Percentiles rank a stretch among this genome's conserved stretches.
phyloP scores from a whole-genome alignment of 2,329 filamentous ascomycete genomes.

The Diplodia sapinea region DNA sequence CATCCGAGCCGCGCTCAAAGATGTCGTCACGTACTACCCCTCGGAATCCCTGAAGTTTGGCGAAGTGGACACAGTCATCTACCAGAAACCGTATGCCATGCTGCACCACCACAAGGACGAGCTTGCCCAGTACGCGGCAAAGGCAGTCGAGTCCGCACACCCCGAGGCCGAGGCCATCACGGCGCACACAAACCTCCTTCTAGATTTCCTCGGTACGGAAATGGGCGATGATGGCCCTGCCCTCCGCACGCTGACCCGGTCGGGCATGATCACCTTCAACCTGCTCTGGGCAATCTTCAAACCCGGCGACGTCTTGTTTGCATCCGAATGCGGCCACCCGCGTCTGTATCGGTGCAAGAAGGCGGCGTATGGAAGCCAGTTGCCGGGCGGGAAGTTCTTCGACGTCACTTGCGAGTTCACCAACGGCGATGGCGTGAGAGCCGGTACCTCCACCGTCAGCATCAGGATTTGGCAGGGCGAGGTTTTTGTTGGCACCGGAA shows the following conservation, averaged over 20 bases:
- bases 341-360: conserved; percentile 40
- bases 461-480: conserved; percentile 32
- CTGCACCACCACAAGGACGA: conserved; percentile 56
- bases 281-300: conserved; percentile 36
- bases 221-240: conserved; percentile 34
- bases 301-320: conserved; percentile 40
- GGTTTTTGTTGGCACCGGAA: conserved; percentile 32
- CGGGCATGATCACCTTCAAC: conserved; percentile 34
- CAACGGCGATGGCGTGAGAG: conserved; percentile 44
- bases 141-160: conserved; percentile 23
- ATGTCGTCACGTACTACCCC: conserved; percentile 58
- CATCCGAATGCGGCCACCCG: conserved; percentile 39
- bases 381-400: conserved; percentile 37
- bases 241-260: conserved; percentile 32
- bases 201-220: conserved; percentile 35
- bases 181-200: conserved; percentile 38
- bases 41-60: conserved; percentile 41
- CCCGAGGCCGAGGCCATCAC: conserved; percentile 34
- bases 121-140: conserved; percentile 42
- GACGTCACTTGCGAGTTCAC: conserved; percentile 40
- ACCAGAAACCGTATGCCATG: conserved; percentile 57
- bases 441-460: conserved; percentile 34
- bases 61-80: conserved; percentile 39
- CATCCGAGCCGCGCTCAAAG: conserved; percentile 55
- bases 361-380: conserved; percentile 39